These are phyloP conservation scores for Beauveria varroae DNA, from an alignment of 2,329 filamentous ascomycete genomes.

Conservation along the genomic window DNA sequence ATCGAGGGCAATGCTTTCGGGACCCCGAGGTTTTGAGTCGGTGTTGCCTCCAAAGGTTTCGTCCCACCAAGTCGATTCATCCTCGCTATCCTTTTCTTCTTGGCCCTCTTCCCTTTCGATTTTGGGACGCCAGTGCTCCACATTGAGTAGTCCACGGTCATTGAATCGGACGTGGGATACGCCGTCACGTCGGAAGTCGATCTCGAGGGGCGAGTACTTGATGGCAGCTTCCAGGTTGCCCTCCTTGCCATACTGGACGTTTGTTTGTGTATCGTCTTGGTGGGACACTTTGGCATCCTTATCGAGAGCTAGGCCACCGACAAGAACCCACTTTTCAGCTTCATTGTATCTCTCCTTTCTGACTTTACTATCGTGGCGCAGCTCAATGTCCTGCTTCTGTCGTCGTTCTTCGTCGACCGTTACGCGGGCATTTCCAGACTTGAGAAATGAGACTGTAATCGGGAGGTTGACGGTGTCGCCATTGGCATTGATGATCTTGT, in stretches of 20 bases:
- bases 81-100: constrained; percentile 44
- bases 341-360: constrained; percentile 95
- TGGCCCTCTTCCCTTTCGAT: constrained; percentile 54
- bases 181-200: constrained; percentile 82
- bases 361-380: constrained; percentile 75
- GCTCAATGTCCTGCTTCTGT: constrained; percentile 78
- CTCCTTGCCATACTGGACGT: constrained; percentile 70
- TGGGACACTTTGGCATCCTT: constrained; percentile 60
- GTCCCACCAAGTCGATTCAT: constrained; percentile 96
- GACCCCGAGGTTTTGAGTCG: constrained; percentile 88
- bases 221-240: constrained; percentile 76
- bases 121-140: constrained; percentile 94
- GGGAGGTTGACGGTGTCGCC: constrained; percentile 70
- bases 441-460: constrained; percentile 77
- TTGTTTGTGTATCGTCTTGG: constrained; percentile 60
- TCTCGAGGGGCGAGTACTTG: constrained; percentile 70
- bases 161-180: constrained; percentile 81
- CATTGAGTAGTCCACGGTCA: constrained; percentile 78
- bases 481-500: constrained; percentile 63
- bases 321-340: constrained; percentile 75
- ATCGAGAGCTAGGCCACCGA: constrained; percentile 70
- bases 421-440: constrained; percentile 81
- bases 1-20: constrained; percentile 85
- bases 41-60: constrained; percentile 93
- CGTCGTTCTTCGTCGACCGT: constrained; percentile 88